These are phyloP conservation scores for Grigorovia jiainica DNA, from an alignment of 805 yeast species.

Conservation along the genomic window DNA sequence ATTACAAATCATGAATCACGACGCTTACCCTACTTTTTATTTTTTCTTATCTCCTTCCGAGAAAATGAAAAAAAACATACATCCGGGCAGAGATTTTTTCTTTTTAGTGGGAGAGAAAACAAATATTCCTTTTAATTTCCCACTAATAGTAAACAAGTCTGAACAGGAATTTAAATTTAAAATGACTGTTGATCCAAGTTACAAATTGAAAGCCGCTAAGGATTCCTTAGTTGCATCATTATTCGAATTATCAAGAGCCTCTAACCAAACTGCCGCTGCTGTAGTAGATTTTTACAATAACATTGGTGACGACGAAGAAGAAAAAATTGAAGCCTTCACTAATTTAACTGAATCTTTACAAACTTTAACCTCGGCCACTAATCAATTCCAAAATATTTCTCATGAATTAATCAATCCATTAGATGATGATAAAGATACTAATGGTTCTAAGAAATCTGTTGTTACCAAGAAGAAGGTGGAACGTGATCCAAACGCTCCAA, in stretches of 20 bases:
- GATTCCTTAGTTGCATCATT: conserved; percentile 60
- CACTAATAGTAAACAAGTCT: background rate
- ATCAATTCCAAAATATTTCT: conserved; percentile 23
- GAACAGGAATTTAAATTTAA: background rate
- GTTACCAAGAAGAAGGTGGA: conserved; percentile 38
- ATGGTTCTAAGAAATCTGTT: conserved; percentile 4
- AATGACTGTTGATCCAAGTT: conserved; percentile 27
- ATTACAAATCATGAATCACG: background rate
- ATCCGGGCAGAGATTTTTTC: background rate
- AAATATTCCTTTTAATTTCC: background rate
- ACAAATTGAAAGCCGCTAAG: conserved; percentile 30
- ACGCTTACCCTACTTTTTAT: background rate
- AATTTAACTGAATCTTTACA: conserved; percentile 35
- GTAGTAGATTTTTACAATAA: conserved; percentile 66
- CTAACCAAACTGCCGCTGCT: conserved; percentile 74
- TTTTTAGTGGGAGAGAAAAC: background rate
- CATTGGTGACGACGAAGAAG: conserved; percentile 38
- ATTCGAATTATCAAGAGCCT: conserved; percentile 77
- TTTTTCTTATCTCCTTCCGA: background rate
- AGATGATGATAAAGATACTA: conserved; percentile 26
- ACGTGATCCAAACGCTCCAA: conserved; percentile 91
- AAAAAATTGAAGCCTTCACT: conserved; percentile 36
- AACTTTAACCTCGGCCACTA: conserved; percentile 31
- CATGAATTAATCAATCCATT: conserved; percentile 26
- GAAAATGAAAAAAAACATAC: background rate